Evolutionary conservation across 495 filamentous ascomycete genomes (phyloP).

Genomic region (Neurospora hispaniola): DNA sequence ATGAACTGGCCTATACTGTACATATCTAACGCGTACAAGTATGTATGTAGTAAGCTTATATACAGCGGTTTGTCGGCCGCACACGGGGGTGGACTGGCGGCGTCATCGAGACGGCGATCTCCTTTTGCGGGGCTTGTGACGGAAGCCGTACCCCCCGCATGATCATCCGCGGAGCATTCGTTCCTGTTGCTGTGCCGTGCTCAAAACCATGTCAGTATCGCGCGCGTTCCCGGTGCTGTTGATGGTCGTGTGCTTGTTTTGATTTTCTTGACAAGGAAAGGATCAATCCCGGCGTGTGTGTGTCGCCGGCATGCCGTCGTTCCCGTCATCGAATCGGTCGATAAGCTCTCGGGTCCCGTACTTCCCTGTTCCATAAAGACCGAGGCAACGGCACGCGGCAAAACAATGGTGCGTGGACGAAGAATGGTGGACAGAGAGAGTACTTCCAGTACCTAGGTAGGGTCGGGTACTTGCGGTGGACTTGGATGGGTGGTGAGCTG

Average conservation of each 20-base stretch:
- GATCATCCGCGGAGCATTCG: neutral
- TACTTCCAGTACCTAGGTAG: too few species aligned
- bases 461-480: neutral
- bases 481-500: constrained; percentile 1
- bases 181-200: neutral
- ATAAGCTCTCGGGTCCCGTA: neutral
- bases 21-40: too few species aligned
- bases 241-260: neutral
- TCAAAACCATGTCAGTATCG: neutral
- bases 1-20: neutral
- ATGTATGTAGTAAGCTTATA: too few species aligned
- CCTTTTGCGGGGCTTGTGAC: neutral
- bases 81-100: neutral
- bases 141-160: neutral
- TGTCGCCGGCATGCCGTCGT: neutral
- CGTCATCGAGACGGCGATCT: neutral
- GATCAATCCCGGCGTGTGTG: neutral
- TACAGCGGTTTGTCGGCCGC: neutral
- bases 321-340: neutral
- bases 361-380: neutral
- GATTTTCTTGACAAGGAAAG: neutral
- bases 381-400: neutral
- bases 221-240: too few species aligned
- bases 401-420: neutral
- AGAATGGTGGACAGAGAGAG: neutral